Evolutionary conservation across 345 rosid genomes (phyloP).

Genomic region (Eucalyptus guilfoylei): DNA sequence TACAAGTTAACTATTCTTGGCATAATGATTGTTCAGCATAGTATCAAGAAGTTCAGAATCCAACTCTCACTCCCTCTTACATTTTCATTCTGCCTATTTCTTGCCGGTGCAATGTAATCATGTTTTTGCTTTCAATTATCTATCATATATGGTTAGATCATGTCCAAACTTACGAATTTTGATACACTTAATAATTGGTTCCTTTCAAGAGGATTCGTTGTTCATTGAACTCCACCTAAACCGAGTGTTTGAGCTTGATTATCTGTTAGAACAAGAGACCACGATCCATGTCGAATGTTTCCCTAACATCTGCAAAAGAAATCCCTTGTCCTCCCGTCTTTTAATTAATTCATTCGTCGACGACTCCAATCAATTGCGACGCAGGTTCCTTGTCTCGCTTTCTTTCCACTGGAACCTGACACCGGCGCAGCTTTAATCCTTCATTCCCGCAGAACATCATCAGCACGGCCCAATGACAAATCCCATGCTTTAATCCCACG

Average conservation of each 20-base stretch:
- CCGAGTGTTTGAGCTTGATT: neutral
- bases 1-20: neutral
- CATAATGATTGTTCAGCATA: neutral
- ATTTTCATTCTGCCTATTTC: neutral
- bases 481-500: neutral
- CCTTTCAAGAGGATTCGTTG: neutral
- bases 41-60: neutral
- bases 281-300: neutral
- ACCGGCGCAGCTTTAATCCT: neutral
- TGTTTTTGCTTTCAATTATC: neutral
- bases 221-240: neutral
- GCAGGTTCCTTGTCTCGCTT: neutral
- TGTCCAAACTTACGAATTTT: neutral
- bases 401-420: neutral
- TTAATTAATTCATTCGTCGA: neutral
- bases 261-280: neutral
- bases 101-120: neutral
- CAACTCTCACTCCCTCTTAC: neutral
- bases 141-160: neutral
- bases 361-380: neutral
- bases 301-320: neutral
- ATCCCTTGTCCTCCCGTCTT: neutral
- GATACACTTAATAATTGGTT: neutral
- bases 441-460: neutral
- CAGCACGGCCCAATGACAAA: neutral